Conservation (phyloP, 75 land plant species). For the Selaginella moellendorffii region DNA sequence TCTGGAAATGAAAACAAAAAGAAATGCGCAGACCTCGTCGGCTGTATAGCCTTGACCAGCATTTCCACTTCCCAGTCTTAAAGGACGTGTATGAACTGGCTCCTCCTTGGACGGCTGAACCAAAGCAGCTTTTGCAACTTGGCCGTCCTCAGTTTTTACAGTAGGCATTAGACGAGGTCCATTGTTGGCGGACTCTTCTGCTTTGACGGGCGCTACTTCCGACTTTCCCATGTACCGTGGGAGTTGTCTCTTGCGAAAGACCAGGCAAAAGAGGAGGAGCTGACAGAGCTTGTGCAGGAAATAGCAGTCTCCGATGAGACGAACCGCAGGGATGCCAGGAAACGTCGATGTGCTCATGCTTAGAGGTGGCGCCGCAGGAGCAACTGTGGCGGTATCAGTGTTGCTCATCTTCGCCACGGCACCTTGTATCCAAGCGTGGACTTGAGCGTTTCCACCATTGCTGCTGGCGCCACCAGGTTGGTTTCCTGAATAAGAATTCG, state of each 20-base stretch:
- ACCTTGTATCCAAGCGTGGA: slow-evolving; percentile 98
- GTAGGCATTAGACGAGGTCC: too few relatives aligned
- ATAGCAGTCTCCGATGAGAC: slow-evolving; percentile 94
- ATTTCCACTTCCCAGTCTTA: too few relatives aligned
- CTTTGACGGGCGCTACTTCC: slow-evolving; percentile 31
- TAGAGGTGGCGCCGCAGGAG: too few relatives aligned
- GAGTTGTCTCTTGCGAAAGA: slow-evolving; percentile 65
- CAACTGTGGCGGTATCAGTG: slow-evolving; percentile 54
- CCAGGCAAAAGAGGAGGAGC: slow-evolving; percentile 73
- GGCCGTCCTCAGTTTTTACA: too few relatives aligned
- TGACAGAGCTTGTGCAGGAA: slow-evolving; percentile 94
- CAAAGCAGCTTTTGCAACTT: too few relatives aligned
- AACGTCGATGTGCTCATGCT: slow-evolving; percentile 87
- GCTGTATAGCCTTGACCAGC: too few relatives aligned
- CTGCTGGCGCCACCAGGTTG: slow-evolving; percentile 39
- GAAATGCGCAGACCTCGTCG: too few relatives aligned
- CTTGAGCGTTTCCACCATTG: slow-evolving; percentile 62
- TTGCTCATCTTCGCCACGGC: slow-evolving; percentile 93
- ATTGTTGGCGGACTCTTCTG: slow-evolving; percentile 14
- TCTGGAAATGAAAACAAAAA: too few relatives aligned
- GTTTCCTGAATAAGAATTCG: too few relatives aligned
- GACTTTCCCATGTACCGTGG: slow-evolving; percentile 42
- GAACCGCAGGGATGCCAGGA: slow-evolving; percentile 97
- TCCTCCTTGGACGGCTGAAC: too few relatives aligned
- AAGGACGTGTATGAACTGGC: too few relatives aligned